These are phyloP conservation scores for Pseudocercospora vitis DNA, from an alignment of 2,329 filamentous ascomycete genomes.

Conservation along the genomic window DNA sequence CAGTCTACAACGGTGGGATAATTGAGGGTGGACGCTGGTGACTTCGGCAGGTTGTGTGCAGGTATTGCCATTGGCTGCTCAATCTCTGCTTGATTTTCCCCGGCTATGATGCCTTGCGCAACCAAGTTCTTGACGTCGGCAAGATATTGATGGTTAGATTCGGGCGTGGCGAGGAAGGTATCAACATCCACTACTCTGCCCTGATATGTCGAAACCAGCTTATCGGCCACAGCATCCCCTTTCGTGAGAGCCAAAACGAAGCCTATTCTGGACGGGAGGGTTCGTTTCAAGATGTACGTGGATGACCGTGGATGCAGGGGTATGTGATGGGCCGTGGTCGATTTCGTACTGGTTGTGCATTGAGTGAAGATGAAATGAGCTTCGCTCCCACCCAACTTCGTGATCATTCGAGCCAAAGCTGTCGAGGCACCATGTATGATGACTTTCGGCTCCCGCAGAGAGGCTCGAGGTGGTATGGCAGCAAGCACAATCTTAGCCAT, in stretches of 20 bases:
- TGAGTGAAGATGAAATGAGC: conserved; percentile 15
- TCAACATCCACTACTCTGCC: conserved; percentile 16
- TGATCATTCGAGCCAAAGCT: conserved; percentile 14
- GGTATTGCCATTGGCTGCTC: not conserved
- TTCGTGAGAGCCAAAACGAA: conserved; percentile 16
- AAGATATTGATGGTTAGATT: not conserved
- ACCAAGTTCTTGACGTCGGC: conserved; percentile 4
- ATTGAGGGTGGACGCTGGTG: conserved; percentile 12
- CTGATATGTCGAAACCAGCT: conserved; percentile 18
- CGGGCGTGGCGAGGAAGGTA: not conserved
- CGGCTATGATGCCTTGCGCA: not conserved
- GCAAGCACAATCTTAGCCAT: conserved; percentile 19
- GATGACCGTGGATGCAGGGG: conserved; percentile 20
- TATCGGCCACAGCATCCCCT: conserved; percentile 15
- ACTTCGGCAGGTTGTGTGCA: conserved; percentile 11
- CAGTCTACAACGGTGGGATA: conserved; percentile 22
- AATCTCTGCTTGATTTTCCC: not conserved
- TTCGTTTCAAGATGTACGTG: conserved; percentile 16
- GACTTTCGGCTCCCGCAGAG: not conserved
- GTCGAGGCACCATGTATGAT: conserved; percentile 22
- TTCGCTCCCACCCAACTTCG: not conserved
- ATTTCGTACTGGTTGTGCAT: conserved; percentile 7
- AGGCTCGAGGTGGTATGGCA: conserved; percentile 8
- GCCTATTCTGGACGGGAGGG: conserved; percentile 16
- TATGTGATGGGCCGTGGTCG: not conserved